Evolutionary conservation across 495 filamentous ascomycete species (phyloP).

Genomic region (Barbatosphaeria neglecta): DNA sequence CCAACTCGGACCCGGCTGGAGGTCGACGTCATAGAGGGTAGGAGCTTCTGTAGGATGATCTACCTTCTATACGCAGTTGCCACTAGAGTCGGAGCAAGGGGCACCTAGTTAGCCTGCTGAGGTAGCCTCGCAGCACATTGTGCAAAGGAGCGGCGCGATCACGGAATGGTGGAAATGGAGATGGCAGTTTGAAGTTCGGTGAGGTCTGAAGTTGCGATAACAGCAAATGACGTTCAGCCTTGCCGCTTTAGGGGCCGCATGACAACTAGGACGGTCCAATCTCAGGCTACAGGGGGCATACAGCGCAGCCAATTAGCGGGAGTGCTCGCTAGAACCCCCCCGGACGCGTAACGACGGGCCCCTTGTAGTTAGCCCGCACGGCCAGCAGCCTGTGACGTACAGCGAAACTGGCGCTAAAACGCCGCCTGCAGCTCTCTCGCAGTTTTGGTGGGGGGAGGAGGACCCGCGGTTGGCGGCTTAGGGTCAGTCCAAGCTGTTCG

Average conservation of each 20-base stretch:
- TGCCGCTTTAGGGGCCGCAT: slow-evolving; percentile 3
- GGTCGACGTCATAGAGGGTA: no score
- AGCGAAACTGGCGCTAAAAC: not conserved
- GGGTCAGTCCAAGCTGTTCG: no score
- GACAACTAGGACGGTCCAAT: slow-evolving; percentile 1
- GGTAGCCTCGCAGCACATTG: no score
- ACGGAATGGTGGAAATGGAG: no score
- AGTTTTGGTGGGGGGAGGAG: no score
- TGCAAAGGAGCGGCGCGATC: no score
- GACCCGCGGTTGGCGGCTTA: no score
- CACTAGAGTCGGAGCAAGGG: no score
- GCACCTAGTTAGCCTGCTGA: no score
- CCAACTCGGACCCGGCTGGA: not conserved
- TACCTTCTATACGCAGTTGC: no score
- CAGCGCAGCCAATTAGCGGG: slow-evolving; percentile 3
- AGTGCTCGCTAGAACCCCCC: not conserved
- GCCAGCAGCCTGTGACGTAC: not conserved
- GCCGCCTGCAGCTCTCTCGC: not conserved
- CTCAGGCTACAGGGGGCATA: not conserved
- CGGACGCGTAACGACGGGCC: not conserved
- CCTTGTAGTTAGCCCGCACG: not conserved
- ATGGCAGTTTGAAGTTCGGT: no score
- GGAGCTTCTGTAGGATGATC: no score
- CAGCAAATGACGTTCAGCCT: slow-evolving; percentile 7
- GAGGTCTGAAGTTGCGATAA: not conserved